These are phyloP conservation scores for Vigna reflexopilosa DNA, from an alignment of 306 rosid genomes.

Conservation along the genomic window DNA sequence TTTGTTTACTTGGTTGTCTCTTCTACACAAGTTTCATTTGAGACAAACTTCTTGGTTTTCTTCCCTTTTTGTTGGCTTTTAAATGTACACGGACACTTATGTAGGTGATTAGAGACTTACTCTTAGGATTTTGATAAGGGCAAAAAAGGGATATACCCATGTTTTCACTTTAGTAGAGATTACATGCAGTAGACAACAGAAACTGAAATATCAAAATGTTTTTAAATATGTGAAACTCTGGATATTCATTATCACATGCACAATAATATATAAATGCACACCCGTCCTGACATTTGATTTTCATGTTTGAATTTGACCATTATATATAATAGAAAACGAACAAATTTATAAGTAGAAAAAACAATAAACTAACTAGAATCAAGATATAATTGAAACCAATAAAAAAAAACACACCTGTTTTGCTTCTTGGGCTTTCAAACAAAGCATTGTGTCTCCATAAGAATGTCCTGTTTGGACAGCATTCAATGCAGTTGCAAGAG, in stretches of 20 bases:
- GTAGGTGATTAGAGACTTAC: neutral
- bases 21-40: neutral
- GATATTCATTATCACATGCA: slow-evolving; percentile 3
- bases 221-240: neutral
- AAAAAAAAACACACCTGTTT: slow-evolving; percentile 66
- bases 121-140: neutral
- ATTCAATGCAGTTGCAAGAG: slow-evolving; percentile 79
- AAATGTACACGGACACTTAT: neutral
- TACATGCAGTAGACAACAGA: slow-evolving; percentile 15
- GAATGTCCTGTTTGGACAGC: slow-evolving; percentile 85
- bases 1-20: neutral
- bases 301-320: slow-evolving; percentile 1
- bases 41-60: neutral
- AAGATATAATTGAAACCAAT: slow-evolving; percentile 26
- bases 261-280: slow-evolving; percentile 20
- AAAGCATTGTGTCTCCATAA: slow-evolving; percentile 88
- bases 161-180: slow-evolving; percentile 27
- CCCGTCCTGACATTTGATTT: slow-evolving; percentile 4
- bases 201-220: slow-evolving; percentile 12
- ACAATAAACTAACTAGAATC: slow-evolving; percentile 27
- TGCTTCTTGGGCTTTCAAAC: slow-evolving; percentile 66
- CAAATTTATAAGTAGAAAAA: slow-evolving; percentile 29
- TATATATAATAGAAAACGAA: slow-evolving; percentile 25
- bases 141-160: neutral
- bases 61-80: neutral